Evolutionary conservation across 208 protist species (phyloP), one percentile per base, ranked within the genome.

Genomic region (Acanthamoeba castellanii): DNA sequence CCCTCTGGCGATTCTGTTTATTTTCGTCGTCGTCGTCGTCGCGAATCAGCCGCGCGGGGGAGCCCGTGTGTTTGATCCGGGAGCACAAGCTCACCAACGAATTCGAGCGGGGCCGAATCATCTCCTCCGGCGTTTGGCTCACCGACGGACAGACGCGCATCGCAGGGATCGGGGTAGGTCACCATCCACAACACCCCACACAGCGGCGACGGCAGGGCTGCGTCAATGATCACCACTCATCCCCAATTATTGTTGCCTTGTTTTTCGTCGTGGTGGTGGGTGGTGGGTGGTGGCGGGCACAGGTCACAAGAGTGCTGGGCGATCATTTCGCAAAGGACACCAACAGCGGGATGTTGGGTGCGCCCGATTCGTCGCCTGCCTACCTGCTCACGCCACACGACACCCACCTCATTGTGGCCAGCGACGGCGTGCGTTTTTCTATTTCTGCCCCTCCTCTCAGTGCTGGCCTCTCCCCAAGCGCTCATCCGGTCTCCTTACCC

Each of bases 321-420:
- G 76, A 84, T 25, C 76, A 84, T 22, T 84, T 84, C 22, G 76
- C 76, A 4, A 84, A 84, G 37, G 76, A 84, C 37, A 84, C 76
- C 9, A 50, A 50, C n/a, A 84, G 76, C 76, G 76, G 76, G 22
- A 84, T 84, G 76, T 25, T 84, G 7, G 76, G 76, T 52, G 76
- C 76, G 14, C 76, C 76, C 30, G 32, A 84, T 50, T 57, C 37
- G 6, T 57, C 37, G 37, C 37, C 32, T 6, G 22, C 76, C 37
- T 84, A 57, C 30, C 22, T 34, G n/a, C 45, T 84, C 37, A 52
- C 37, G 20, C 22, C 32, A 8, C 22, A 84, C 13, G 76, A 84
- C 22, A 84, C 76, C 7, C 30, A 84, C 45, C 18, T 84, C 34
- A 52, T 84, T 50, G 37, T 84, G 5, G 76, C 76, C 22, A 57